A percentile compares a stretch with the other conserved stretches of the same genome.
Conservation (phyloP, 1,284 basidiomycete species). For the Puccinia hordei region DNA sequence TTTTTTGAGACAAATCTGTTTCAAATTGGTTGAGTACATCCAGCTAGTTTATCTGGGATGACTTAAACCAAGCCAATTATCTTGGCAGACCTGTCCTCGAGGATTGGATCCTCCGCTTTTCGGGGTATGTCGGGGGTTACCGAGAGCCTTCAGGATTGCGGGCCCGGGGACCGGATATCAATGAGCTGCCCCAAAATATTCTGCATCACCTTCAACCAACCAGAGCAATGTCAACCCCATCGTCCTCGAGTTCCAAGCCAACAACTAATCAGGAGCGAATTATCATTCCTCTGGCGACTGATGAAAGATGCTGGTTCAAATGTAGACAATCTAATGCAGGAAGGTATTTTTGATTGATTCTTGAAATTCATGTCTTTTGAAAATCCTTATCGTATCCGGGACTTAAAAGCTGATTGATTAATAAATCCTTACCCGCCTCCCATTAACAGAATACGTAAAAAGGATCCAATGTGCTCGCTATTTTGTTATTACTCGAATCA, state of each 20-base stretch:
- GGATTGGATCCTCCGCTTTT: too few species aligned
- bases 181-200: too few species aligned
- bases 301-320: slow-evolving; percentile 46
- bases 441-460: slow-evolving; percentile 18
- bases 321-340: slow-evolving; percentile 42
- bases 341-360: slow-evolving; percentile 16
- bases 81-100: too few species aligned
- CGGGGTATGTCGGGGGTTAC: too few species aligned
- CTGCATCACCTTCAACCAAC: too few species aligned
- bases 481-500: slow-evolving; percentile 48
- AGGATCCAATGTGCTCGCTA: slow-evolving; percentile 26
- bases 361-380: neutral
- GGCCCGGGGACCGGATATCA: too few species aligned
- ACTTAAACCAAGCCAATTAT: too few species aligned
- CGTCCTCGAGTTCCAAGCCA: neutral
- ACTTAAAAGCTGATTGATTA: neutral
- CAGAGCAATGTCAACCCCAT: neutral
- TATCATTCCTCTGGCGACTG: slow-evolving; percentile 28
- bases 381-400: too few species aligned
- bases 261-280: neutral
- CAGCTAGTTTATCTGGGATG: too few species aligned
- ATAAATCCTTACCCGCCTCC: neutral
- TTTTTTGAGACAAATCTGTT: too few species aligned
- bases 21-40: too few species aligned
- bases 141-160: too few species aligned